Evolutionary conservation across 129 eudicot species (phyloP), one percentile per base, ranked within the genome.

Genomic region (Arctium minus): DNA sequence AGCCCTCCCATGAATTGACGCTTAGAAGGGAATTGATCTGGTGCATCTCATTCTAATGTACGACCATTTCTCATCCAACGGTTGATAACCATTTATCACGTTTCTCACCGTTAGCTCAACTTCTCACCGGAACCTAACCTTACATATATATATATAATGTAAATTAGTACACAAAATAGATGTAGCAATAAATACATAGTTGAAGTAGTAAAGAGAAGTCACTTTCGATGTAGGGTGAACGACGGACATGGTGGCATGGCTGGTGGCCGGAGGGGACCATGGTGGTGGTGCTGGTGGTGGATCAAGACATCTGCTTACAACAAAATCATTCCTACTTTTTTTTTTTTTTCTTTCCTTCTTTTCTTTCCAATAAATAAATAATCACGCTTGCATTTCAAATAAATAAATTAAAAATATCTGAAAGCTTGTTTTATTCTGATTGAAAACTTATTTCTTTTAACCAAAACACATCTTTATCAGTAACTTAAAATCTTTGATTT

Each of bases 251-350:
- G 74, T 74, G 68, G 79, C 79, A 74, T 81, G 79, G 74, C 44
- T 81, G 74, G 75, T 82, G 85, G 85, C 81, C 81, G 56, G 46
- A 67, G 71, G 85, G 85, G 85, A 75, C 85, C 85, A 82, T 29
- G 35, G 33, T 67, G 71, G 33, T 42, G 15, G 33, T 67, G 71
- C 12, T 42, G 85, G 53, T 82, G 80, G n/a, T 40, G 36, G 68
- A 42, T 44, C 69, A n/a, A 33, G 70, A 82, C 76, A 82, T 56
- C 75, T 62, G 48, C 64, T 81, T 18, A 64, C 79, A 73, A 39
- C 36, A 29, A 38, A 36, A 56, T 36, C 29, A 7, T 37, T 46
- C 48, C 77, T 22, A 69, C 67, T 78, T 39, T 38, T 1, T 39
- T 22, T 22, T 22, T 22, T 22, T 22, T 22, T 22, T n/a, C n/a